Percentiles rank a stretch among this genome's conserved stretches.
phyloP scores from a whole-genome alignment of 176 grass and related monocot genomes.

The Pharus latifolius region DNA sequence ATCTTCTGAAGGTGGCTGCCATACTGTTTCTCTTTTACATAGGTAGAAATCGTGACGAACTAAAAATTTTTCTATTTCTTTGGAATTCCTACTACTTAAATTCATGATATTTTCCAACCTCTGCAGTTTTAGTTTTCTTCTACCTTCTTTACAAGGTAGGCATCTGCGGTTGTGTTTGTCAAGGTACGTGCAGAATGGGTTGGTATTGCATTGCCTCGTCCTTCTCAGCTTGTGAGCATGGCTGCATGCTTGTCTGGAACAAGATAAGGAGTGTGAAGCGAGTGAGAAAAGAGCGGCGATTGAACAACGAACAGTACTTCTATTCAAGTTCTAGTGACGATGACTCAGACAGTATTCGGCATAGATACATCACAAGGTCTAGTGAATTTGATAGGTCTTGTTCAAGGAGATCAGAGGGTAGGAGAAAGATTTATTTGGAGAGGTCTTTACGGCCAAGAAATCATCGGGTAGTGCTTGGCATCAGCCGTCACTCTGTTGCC shows the following conservation, averaged over 20 bases:
- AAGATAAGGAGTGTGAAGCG: constrained; percentile 18
- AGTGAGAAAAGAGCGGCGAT: background rate
- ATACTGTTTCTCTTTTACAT: constrained; percentile 42
- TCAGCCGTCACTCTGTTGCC: constrained; percentile 14
- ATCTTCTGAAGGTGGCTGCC: constrained; percentile 36
- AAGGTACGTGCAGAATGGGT: constrained; percentile 13
- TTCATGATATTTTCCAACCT: background rate
- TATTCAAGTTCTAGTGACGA: constrained; percentile 16
- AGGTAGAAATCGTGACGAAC: constrained; percentile 6
- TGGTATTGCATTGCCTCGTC: constrained; percentile 25
- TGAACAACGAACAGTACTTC: constrained; percentile 10
- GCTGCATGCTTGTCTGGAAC: constrained; percentile 19
- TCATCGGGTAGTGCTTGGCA: constrained; percentile 16
- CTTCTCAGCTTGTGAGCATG: constrained; percentile 19
- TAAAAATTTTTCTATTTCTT: background rate
- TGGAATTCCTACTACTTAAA: background rate
- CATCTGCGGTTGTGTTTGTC: constrained; percentile 29
- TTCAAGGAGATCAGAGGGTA: constrained; percentile 17
- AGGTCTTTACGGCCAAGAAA: constrained; percentile 33
- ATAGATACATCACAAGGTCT: background rate
- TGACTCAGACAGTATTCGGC: background rate
- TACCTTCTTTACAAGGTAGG: constrained; percentile 47
- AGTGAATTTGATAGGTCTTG: background rate
- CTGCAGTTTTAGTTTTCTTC: constrained; percentile 42
- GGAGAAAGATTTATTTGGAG: constrained; percentile 26